phyloP scores from a whole-genome alignment of 2,329 filamentous ascomycete species.

The Emmonsia crescens region DNA sequence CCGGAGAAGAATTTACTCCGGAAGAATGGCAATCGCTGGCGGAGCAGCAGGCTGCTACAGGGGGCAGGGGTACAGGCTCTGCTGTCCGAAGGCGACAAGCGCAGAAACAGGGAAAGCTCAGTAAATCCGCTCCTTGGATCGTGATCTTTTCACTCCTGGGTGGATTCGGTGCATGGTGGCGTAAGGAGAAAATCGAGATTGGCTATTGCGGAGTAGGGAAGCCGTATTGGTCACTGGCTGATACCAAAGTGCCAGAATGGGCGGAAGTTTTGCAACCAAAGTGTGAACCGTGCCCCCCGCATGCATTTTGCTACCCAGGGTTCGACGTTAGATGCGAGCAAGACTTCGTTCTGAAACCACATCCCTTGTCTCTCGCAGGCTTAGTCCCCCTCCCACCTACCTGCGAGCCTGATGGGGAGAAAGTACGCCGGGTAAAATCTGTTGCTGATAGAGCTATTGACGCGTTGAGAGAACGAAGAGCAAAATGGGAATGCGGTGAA shows the following conservation, averaged over 20 bases:
- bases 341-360: constrained; percentile 74
- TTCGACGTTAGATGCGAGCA: constrained; percentile 70
- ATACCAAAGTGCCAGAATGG: constrained; percentile 62
- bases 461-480: constrained; percentile 71
- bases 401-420: constrained; percentile 90
- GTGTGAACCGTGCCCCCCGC: constrained; percentile 81
- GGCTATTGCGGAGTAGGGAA: constrained; percentile 86
- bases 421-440: constrained; percentile 72
- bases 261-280: constrained; percentile 60
- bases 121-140: constrained; percentile 57
- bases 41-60: constrained; percentile 52
- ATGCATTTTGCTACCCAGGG: constrained; percentile 77
- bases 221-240: constrained; percentile 46
- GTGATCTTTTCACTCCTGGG: constrained; percentile 59
- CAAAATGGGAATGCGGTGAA: constrained; percentile 83
- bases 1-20: constrained; percentile 87
- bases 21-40: constrained; percentile 75
- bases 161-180: constrained; percentile 70
- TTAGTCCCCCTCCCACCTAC: constrained; percentile 76
- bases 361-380: constrained; percentile 73
- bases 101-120: constrained; percentile 32
- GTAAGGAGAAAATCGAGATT: constrained; percentile 90
- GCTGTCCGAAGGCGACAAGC: constrained; percentile 8
- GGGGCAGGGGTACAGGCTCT: constrained; percentile 33
- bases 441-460: constrained; percentile 84